Conservation (phyloP, 257 asterid species). For the Solanum raphanifolium region DNA sequence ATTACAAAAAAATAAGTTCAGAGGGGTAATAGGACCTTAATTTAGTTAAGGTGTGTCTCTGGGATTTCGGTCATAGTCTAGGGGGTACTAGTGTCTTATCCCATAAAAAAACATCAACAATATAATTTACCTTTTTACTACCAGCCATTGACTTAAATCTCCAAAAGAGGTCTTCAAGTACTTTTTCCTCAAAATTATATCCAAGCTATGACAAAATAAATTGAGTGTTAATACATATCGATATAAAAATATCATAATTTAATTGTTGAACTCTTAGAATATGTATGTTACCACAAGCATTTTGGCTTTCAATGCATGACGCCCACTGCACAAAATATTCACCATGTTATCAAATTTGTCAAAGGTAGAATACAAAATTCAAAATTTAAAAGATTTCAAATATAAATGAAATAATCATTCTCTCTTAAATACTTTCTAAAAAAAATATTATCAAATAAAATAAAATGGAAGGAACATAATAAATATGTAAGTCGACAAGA, state of each 20-base stretch:
- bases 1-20: no score
- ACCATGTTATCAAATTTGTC: not conserved
- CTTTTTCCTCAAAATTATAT: constrained; percentile 64
- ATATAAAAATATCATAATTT: not conserved
- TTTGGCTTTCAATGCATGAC: constrained; percentile 87
- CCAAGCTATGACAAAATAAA: constrained; percentile 55
- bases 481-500: not conserved
- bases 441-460: no score
- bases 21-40: no score
- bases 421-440: not conserved
- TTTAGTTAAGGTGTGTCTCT: no score
- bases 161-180: constrained; percentile 74
- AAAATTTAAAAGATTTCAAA: not conserved
- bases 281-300: constrained; percentile 54
- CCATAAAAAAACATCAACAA: not conserved
- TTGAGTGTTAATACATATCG: not conserved
- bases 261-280: not conserved
- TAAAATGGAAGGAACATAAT: not conserved
- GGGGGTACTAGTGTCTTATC: no score
- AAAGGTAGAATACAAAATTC: not conserved
- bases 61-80: fast-evolving
- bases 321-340: constrained; percentile 47
- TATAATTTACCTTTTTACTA: constrained; percentile 58
- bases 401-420: not conserved
- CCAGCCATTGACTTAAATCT: constrained; percentile 84